Base-by-base conservation (phyloP, 2,329 filamentous ascomycete species). In the Fusarium temperatum region DNA sequence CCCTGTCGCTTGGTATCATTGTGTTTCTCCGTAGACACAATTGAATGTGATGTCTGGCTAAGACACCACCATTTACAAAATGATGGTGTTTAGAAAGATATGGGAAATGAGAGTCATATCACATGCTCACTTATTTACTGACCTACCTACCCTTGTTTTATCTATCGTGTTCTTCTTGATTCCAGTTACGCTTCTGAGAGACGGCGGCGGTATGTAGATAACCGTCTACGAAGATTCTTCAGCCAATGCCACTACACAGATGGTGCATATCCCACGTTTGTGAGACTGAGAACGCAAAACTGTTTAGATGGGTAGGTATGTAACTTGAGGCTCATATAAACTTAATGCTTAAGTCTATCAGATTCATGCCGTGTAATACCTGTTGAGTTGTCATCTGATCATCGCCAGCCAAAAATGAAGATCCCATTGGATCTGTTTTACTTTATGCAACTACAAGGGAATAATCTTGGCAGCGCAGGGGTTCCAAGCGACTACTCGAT, bases 401-500 rank as follows among this genome's bases (percentile, higher is more conserved):
- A 36, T 50, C 24, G 24, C 55, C 55, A n/a, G 8, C 41, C 41
- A 20, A 24, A 32, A 35, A 28, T 13, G 12, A 51, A 50, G 45
- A 54, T 68, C 41, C 47, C 24, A 67, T 53, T 41, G 45, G 39
- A 30, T 50, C 22, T 62, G n/a, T 63, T 42, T 60, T 47, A 26
- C 57, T 56, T 67, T 71, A 66, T 73, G 68, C 63, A 72, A 36
- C 42, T 66, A 73, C 38, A 55, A 64, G 66, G 65, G n/a, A 45
- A 36, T n/a, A 44, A 28, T 57, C 28, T 55, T 53, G 42, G 62
- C 62, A 56, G 36, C 48, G 63, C 76, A 78, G 60, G 76, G 76
- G 60, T 76, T 61, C 50, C 64, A 68, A 70, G 66, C 63, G 66
- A 78, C 77, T 78, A 78, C 77, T 78, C 75, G 73, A 78, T 78